Base-by-base conservation (phyloP, 495 filamentous ascomycete species). In the Neurospora sp. region DNA sequence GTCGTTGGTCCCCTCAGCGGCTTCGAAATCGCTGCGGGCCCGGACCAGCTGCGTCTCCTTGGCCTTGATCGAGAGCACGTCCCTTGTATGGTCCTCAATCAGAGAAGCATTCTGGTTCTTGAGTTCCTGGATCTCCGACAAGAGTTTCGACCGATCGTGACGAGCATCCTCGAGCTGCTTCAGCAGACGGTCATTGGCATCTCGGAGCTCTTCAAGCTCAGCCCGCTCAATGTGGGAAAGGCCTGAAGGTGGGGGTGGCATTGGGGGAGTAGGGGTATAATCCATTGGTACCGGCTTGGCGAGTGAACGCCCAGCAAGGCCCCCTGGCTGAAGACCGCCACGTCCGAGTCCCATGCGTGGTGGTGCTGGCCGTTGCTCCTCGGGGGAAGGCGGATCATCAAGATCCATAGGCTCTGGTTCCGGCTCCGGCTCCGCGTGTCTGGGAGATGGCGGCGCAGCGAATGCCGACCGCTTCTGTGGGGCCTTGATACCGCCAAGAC, bases 1-100 rank as follows among this genome's bases (percentile, higher is more conserved):
- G 72, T 94, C 90, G 42, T 93, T 92, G 69, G 89, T 90, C 74
- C 92, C 90, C 80, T 97, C 94, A 0, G 94, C 92, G 4, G 92
- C 88, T 81, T 99, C 95, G 62, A 92, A 92, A 75, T 99, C 96
- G 77, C 90, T 91, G 20, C 94, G 89, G 38, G 96, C 94, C 37
- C 96, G 90, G 10, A 98, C 94, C 9, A 99, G 86, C 77, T 99
- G 96, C 7, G 96, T 98, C 80, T 98, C 96, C 81, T 99, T 99
- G 41, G 96, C 96, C 76, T 98, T 98, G 82, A 98, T 94, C 76
- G 93, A 93, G 27, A 99, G 87, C 11, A 97, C 93, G 79, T 98
- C 96, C 70, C 95, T 86, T 3, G 96, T 99, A 78, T 98, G 95
- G 76, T 98, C 96, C 83, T 99, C 96, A 70, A 98, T 98, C 18